These are phyloP conservation scores for Cladophialophora yegresii DNA, from an alignment of 2,329 filamentous ascomycete genomes.

Conservation along the genomic window DNA sequence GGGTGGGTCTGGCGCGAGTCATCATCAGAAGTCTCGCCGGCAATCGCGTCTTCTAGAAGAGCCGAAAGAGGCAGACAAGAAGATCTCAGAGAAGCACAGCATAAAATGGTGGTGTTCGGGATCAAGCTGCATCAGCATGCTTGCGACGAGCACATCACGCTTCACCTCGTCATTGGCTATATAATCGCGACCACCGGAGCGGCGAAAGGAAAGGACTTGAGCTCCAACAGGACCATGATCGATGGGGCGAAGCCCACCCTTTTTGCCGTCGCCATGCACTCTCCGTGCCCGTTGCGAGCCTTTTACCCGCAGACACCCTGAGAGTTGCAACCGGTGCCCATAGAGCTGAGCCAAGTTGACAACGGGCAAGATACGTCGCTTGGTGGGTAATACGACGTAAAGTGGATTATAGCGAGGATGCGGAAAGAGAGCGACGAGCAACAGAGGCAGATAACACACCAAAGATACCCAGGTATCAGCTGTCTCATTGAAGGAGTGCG, in stretches of 20 bases:
- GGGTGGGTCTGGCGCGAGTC: conserved; percentile 1
- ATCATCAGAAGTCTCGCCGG: conserved; percentile 5
- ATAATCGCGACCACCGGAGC: not conserved
- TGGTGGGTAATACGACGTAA: not conserved
- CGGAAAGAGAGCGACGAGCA: not conserved
- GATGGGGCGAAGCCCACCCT: not conserved
- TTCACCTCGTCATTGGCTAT: not conserved
- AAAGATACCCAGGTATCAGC: not conserved
- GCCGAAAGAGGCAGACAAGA: conserved; percentile 9
- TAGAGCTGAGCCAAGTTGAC: not conserved
- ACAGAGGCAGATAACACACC: not conserved
- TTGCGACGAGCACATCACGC: not conserved
- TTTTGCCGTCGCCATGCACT: conserved; percentile 1
- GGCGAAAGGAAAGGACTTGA: not conserved
- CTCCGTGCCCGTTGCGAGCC: not conserved
- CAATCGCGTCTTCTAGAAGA: conserved; percentile 8
- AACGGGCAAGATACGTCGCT: not conserved
- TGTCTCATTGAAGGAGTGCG: not conserved
- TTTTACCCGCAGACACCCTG: conserved; percentile 1
- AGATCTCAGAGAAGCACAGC: not conserved
- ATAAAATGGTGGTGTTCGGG: not conserved
- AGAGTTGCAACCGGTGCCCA: conserved; percentile 6
- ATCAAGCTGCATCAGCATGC: not conserved
- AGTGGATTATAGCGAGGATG: not conserved
- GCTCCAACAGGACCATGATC: not conserved